These are phyloP conservation scores for Cylindrotheca closterium DNA, from an alignment of 108 stramenopile species.

Conservation along the genomic window DNA sequence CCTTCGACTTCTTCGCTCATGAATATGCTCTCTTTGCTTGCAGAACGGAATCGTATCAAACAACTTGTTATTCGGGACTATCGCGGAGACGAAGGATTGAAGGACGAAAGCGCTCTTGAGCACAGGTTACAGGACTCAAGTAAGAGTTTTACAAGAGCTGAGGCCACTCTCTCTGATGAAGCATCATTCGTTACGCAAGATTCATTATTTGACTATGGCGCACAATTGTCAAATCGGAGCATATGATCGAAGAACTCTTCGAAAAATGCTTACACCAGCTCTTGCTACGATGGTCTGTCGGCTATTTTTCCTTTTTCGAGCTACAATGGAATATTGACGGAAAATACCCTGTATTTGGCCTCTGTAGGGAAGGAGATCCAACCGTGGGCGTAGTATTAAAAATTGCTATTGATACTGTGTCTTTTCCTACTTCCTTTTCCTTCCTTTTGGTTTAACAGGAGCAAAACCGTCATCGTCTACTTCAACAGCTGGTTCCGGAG, in stretches of 20 bases:
- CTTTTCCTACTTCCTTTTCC: background rate
- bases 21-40: no score
- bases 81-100: background rate
- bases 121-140: background rate
- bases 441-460: slow-evolving; percentile 31
- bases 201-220: slow-evolving; percentile 41
- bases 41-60: no score
- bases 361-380: no score
- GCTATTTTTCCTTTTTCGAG: no score
- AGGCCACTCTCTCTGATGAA: slow-evolving; percentile 16
- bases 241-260: background rate
- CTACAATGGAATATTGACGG: no score
- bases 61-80: slow-evolving; percentile 49
- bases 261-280: background rate
- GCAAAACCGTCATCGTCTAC: slow-evolving; percentile 81
- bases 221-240: background rate
- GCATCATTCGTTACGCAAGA: slow-evolving; percentile 32
- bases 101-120: background rate
- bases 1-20: no score
- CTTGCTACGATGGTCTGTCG: no score
- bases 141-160: background rate
- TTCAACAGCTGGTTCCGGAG: slow-evolving; percentile 38
- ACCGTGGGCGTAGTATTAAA: no score
- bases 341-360: no score
- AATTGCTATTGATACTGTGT: no score